phyloP scores from a whole-genome alignment of 75 land plant species.

The Azolla pinnata region DNA sequence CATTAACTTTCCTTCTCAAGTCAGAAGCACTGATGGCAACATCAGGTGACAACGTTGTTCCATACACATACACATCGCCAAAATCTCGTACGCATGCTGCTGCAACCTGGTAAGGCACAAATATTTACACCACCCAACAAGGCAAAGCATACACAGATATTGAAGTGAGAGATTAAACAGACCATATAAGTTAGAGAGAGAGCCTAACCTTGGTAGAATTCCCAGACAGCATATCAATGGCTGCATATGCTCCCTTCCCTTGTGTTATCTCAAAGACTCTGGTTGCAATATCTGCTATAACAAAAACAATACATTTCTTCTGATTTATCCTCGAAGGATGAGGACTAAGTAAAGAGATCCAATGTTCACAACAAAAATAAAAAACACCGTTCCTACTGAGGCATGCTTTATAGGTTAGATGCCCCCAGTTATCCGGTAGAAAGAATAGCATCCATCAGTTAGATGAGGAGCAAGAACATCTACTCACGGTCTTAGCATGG shows the following conservation, averaged over 20 bases:
- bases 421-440: too few species aligned
- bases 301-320: not conserved
- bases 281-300: constrained; percentile 12
- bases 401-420: too few species aligned
- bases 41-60: constrained; percentile 12
- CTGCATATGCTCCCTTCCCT: constrained; percentile 17
- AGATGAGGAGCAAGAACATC: too few species aligned
- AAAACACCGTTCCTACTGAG: too few species aligned
- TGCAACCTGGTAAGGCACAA: constrained; percentile 5
- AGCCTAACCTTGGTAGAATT: constrained; percentile 19
- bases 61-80: constrained; percentile 14
- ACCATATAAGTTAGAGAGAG: too few species aligned
- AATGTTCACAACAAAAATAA: too few species aligned
- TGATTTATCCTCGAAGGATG: not conserved
- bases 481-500: too few species aligned
- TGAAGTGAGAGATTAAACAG: too few species aligned
- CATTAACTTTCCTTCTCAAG: constrained; percentile 12
- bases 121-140: too few species aligned
- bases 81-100: constrained; percentile 13
- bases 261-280: constrained; percentile 22
- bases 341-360: too few species aligned
- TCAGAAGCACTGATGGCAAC: constrained; percentile 4
- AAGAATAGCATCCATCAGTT: too few species aligned
- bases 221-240: constrained; percentile 23
- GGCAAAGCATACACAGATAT: too few species aligned